These are phyloP conservation scores for Botrytis paeoniae DNA, from an alignment of 2,329 filamentous ascomycete genomes.

Conservation along the genomic window DNA sequence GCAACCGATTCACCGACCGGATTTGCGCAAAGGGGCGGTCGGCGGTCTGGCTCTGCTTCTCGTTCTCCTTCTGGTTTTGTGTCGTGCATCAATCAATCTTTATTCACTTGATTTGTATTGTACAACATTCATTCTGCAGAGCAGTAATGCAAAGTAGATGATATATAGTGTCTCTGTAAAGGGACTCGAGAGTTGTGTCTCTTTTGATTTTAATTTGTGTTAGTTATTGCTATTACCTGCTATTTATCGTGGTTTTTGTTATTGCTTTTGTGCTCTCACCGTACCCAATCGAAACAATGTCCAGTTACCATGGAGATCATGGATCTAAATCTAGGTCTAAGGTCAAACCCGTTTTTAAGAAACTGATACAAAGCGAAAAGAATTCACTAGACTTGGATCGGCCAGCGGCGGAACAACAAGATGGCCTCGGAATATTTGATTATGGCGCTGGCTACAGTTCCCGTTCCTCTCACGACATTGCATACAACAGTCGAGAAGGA, in stretches of 20 bases:
- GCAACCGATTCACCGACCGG: not conserved
- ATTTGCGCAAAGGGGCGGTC: conserved; percentile 11
- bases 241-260: not conserved
- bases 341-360: conserved; percentile 60
- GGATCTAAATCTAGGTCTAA: conserved; percentile 33
- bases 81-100: conserved; percentile 14
- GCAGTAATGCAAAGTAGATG: conserved; percentile 25
- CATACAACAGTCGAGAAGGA: conserved; percentile 24
- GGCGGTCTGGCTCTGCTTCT: conserved; percentile 6
- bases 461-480: conserved; percentile 34
- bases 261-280: conserved; percentile 13
- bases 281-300: conserved; percentile 24
- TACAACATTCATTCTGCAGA: conserved; percentile 17
- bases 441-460: conserved; percentile 30
- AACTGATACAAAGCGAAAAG: conserved; percentile 52
- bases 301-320: conserved; percentile 30
- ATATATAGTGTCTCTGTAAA: conserved; percentile 16
- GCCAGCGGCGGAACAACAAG: conserved; percentile 57
- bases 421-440: conserved; percentile 40
- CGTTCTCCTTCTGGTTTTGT: conserved; percentile 1
- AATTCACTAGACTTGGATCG: conserved; percentile 62
- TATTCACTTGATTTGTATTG: conserved; percentile 15
- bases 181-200: conserved; percentile 7
- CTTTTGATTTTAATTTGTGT: conserved; percentile 9
- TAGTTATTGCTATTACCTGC: conserved; percentile 1